Base-by-base conservation (phyloP, 495 filamentous ascomycete genomes). In the Elaphomyces granulatus region DNA sequence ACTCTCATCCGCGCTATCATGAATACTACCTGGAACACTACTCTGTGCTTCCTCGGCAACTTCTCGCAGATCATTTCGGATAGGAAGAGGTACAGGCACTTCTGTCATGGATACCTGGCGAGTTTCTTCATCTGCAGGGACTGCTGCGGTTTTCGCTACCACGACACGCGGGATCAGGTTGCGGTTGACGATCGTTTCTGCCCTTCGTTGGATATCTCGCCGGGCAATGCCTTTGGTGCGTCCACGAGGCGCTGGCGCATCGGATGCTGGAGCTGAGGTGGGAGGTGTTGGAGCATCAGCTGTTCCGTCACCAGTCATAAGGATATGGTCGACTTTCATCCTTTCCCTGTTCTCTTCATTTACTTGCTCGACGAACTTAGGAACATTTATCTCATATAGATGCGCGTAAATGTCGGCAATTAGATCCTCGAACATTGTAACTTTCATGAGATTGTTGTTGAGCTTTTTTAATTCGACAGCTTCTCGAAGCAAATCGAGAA, bases 391-490 rank as follows among this genome's bases (percentile, higher is more conserved):
- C 31, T 69, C 61, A 56, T 87, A 94, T 6, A 96, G 62, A n/a
- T 72, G 65, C 2, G 83, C 78, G 55, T 90, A 99, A 20, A 81
- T 70, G 53, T 99, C 90, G 10, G 75, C 77, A 38, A 94, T 79
- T 20, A 96, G 67, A 52, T 96, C 90, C 51, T 96, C 92, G 32
- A 95, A 83, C 21, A 80, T 67, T 2, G 76, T 72, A 3, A 78
- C 73, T 52, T 87, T 93, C 76, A 87, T 88, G 7, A 90, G 70
- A 38, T 76, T 77, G 34, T 75, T 75, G 55, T 94, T 94, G 31
- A 88, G 70, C 47, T 83, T 87, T 52, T 93, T 94, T n/a, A 96
- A 61, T 50, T 96, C 88, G 35, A 83, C 66, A 4, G 76, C 77
- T 40, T 99, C 92, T 37, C 84, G 75, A 26, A 99, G 66, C 3